Conservation (phyloP, 2,329 filamentous ascomycete species). For the Cucurbitaria berberidis region DNA sequence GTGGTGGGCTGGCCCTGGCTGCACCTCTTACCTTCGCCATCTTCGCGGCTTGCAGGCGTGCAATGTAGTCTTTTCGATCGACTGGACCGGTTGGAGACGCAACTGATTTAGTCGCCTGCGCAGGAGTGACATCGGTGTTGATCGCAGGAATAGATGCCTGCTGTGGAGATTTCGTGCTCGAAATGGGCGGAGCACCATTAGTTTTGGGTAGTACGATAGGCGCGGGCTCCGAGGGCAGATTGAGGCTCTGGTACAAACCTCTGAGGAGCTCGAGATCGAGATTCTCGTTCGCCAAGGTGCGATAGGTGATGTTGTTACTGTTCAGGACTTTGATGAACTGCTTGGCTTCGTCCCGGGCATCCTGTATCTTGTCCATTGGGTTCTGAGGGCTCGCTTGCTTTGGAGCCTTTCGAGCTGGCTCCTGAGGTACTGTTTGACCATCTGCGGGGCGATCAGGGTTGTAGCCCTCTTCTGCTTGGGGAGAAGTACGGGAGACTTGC, state of each 20-base stretch:
- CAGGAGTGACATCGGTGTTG: slow-evolving; percentile 26
- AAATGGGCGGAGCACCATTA: slow-evolving; percentile 9
- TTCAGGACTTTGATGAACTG: slow-evolving; percentile 50
- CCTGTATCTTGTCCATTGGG: slow-evolving; percentile 17
- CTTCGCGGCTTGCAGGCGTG: slow-evolving; percentile 76
- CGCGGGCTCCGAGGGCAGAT: slow-evolving; percentile 37
- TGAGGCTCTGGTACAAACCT: slow-evolving; percentile 34
- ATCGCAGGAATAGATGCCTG: slow-evolving; percentile 25
- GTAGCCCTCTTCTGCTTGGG: slow-evolving; percentile 17
- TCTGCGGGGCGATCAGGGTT: slow-evolving; percentile 27
- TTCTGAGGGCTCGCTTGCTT: slow-evolving; percentile 9
- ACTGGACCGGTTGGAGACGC: slow-evolving; percentile 50
- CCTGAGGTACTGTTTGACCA: slow-evolving; percentile 14
- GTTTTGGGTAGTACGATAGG: slow-evolving; percentile 30
- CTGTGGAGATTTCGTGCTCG: slow-evolving; percentile 2
- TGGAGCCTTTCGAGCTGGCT: neutral
- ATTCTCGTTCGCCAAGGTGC: slow-evolving; percentile 61
- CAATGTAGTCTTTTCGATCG: slow-evolving; percentile 77
- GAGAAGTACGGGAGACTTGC: neutral
- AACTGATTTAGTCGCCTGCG: slow-evolving; percentile 14
- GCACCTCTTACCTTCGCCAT: slow-evolving; percentile 55
- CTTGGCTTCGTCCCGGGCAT: slow-evolving; percentile 43
- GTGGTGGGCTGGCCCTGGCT: slow-evolving; percentile 29
- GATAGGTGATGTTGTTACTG: slow-evolving; percentile 71
- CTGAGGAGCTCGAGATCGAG: slow-evolving; percentile 36